A percentile compares a stretch with the other conserved stretches of the same genome.
Conservation (phyloP, 306 rosid genomes). For the Medicago lupulina region DNA sequence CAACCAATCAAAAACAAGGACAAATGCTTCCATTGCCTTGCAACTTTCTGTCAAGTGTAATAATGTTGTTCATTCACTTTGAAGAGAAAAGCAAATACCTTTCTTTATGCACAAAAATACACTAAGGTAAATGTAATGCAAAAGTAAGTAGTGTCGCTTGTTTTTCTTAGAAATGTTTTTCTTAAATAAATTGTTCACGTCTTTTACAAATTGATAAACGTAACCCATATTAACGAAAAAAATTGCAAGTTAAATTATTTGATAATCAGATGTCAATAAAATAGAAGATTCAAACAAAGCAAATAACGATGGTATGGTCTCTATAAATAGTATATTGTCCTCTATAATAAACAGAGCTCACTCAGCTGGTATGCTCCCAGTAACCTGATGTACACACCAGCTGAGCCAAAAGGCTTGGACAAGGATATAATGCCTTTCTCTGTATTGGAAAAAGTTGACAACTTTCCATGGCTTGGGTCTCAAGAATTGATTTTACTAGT, state of each 20-base stretch:
- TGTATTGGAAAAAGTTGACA: background rate
- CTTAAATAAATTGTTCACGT: background rate
- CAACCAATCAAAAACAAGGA: background rate
- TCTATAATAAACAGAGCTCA: background rate
- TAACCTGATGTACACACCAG: background rate
- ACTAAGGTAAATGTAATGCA: conserved; percentile 4
- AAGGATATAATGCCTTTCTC: conserved; percentile 12
- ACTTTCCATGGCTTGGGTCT: conserved; percentile 4
- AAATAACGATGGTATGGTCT: conserved; percentile 1
- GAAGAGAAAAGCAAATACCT: background rate
- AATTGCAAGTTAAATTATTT: conserved; percentile 2
- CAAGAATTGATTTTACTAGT: conserved; percentile 17
- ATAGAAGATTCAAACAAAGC: conserved; percentile 23
- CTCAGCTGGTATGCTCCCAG: background rate
- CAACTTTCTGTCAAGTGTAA: background rate
- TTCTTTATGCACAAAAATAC: background rate
- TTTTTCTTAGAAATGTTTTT: background rate
- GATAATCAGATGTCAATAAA: background rate
- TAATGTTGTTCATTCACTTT: conserved; percentile 8
- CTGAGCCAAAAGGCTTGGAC: conserved; percentile 16
- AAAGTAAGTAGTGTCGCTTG: conserved; percentile 24
- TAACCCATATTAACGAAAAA: background rate
- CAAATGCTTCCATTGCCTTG: background rate
- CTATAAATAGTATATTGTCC: background rate
- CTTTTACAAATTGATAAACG: background rate